Conservation (phyloP, 345 rosid genomes). For the Pistacia integerrima region DNA sequence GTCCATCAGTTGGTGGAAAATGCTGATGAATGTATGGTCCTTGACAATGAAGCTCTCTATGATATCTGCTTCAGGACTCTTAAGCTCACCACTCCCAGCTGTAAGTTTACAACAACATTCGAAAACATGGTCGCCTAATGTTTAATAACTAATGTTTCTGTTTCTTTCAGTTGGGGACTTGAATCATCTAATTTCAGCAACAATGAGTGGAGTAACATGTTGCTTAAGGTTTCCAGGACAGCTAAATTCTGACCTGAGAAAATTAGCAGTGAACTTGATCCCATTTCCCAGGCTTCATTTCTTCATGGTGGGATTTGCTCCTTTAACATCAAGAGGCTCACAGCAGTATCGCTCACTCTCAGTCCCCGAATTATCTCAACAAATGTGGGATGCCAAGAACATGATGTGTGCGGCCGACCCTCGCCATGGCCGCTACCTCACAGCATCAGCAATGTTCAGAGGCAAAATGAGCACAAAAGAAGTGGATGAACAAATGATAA, state of each 20-base stretch:
- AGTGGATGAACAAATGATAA: conserved; percentile 34
- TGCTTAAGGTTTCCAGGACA: conserved; percentile 33
- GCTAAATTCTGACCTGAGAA: conserved; percentile 32
- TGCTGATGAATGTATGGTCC: conserved; percentile 49
- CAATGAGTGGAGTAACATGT: conserved; percentile 35
- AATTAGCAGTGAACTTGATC: conserved; percentile 29
- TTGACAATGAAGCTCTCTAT: conserved; percentile 40
- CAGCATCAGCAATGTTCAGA: conserved; percentile 40
- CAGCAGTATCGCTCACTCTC: conserved; percentile 37
- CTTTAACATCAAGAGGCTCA: conserved; percentile 43
- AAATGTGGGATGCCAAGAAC: conserved; percentile 42
- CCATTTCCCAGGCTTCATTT: conserved; percentile 35
- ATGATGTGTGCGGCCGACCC: conserved; percentile 40
- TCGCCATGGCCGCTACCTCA: conserved; percentile 35
- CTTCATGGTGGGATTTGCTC: conserved; percentile 38
- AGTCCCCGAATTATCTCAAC: conserved; percentile 33
- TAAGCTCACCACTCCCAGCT: conserved; percentile 45
- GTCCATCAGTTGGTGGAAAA: conserved; percentile 45
- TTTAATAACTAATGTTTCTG: background rate
- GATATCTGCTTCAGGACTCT: conserved; percentile 43
- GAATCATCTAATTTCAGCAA: conserved; percentile 32
- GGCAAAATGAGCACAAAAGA: conserved; percentile 53
- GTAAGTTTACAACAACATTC: conserved; percentile 19
- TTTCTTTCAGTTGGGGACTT: conserved; percentile 25
- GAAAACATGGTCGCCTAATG: background rate